These are phyloP conservation scores for Phylloboletellus chloephorus DNA, from an alignment of 1,284 basidiomycete genomes.

Conservation along the genomic window DNA sequence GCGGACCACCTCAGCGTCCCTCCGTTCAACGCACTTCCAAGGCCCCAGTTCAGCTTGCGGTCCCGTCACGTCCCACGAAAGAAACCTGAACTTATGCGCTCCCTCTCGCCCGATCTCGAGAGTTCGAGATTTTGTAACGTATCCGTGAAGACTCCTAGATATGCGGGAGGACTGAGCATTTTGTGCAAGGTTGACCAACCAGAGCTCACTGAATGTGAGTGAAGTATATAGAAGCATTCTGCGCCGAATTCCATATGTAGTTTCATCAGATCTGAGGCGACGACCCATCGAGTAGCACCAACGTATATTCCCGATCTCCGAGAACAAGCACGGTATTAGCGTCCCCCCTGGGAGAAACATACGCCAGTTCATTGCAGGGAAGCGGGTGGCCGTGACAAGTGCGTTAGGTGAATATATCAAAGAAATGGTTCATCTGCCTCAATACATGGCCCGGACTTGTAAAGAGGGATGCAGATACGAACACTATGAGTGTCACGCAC, in stretches of 20 bases:
- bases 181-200: not conserved
- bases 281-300: constrained; percentile 11
- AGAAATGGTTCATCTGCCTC: constrained; percentile 39
- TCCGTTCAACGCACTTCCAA: constrained; percentile 31
- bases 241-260: constrained; percentile 46
- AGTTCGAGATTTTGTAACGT: constrained; percentile 31
- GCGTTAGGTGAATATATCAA: constrained; percentile 47
- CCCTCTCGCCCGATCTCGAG: constrained; percentile 30
- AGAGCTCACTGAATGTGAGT: constrained; percentile 41
- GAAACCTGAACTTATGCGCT: constrained; percentile 37
- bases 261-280: constrained; percentile 26
- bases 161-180: constrained; percentile 1
- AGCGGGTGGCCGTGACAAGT: constrained; percentile 46
- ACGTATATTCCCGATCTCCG: constrained; percentile 51
- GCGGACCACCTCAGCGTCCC: constrained; percentile 45
- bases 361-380: constrained; percentile 43
- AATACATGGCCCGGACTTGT: not conserved
- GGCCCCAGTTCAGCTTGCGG: constrained; percentile 46
- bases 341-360: constrained; percentile 42
- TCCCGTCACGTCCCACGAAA: constrained; percentile 50
- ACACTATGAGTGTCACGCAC: constrained; percentile 47
- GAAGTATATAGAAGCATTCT: constrained; percentile 43
- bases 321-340: constrained; percentile 39
- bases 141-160: constrained; percentile 35
- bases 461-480: constrained; percentile 10